A percentile compares a stretch with the other conserved stretches of the same genome.
Conservation (phyloP, 2,329 filamentous ascomycete species). For the Scortechinia acanthostroma region DNA sequence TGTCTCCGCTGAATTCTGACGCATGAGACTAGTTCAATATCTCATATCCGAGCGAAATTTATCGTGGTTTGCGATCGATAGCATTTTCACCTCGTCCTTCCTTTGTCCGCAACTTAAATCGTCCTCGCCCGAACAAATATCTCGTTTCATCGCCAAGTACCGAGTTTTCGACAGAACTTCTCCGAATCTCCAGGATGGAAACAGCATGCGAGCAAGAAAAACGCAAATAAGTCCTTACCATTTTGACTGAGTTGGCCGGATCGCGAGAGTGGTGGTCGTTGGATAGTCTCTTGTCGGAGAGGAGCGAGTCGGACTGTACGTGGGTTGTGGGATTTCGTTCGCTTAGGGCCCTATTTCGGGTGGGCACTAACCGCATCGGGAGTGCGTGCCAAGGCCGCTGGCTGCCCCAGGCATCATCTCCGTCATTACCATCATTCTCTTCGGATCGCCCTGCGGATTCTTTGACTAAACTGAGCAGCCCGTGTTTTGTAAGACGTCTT, state of each 20-base stretch:
- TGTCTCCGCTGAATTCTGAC: too few relatives aligned
- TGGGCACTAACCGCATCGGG: constrained; percentile 17
- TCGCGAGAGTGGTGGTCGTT: constrained; percentile 28
- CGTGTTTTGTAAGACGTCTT: too few relatives aligned
- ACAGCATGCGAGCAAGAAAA: constrained; percentile 9
- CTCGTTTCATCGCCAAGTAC: background rate
- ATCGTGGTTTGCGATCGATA: too few relatives aligned
- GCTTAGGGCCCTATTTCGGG: constrained; percentile 28
- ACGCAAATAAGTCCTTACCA: constrained; percentile 22
- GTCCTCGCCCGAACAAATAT: background rate
- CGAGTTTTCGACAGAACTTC: background rate
- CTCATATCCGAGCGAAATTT: too few relatives aligned
- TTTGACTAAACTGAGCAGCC: too few relatives aligned
- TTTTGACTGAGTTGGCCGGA: constrained; percentile 35
- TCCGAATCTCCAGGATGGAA: constrained; percentile 9
- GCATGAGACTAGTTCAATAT: too few relatives aligned
- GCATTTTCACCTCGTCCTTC: background rate
- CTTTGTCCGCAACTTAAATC: background rate
- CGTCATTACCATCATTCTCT: too few relatives aligned
- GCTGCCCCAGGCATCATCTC: background rate
- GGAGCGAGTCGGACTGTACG: constrained; percentile 18
- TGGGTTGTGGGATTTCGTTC: constrained; percentile 32
- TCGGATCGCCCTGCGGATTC: too few relatives aligned
- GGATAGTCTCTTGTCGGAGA: constrained; percentile 25
- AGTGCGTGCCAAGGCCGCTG: background rate